Percentiles rank a stretch among this genome's conserved stretches.
phyloP scores from a whole-genome alignment of 768 basidiomycete species.

The Mrakia hoshinonis region DNA sequence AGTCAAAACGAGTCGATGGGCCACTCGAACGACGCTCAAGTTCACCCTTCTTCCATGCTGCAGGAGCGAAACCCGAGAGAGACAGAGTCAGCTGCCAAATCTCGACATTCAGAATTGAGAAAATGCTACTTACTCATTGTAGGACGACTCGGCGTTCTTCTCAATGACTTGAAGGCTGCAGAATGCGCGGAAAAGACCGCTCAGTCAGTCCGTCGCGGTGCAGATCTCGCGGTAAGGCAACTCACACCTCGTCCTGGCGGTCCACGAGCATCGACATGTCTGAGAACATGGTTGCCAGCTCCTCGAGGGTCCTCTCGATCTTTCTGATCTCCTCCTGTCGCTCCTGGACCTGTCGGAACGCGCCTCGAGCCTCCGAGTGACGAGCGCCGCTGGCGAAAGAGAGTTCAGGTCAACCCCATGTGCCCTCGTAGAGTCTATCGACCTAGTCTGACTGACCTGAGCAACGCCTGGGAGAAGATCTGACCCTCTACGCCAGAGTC shows the following conservation, averaged over 20 bases:
- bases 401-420: too few relatives aligned
- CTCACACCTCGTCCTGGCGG: constrained; percentile 11
- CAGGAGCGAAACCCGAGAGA: neutral
- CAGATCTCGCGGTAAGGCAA: too few relatives aligned
- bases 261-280: constrained; percentile 1
- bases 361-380: neutral
- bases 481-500: neutral
- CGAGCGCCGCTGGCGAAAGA: neutral
- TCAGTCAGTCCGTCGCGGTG: too few relatives aligned
- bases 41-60: constrained; percentile 1
- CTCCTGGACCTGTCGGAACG: constrained; percentile 1
- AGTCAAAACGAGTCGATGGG: too few relatives aligned
- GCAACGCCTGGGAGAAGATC: constrained; percentile 13
- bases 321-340: constrained; percentile 1
- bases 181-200: neutral
- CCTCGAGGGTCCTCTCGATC: constrained; percentile 4
- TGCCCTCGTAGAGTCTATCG: neutral
- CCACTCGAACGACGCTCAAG: neutral
- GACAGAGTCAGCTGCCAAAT: neutral
- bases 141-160: constrained; percentile 1
- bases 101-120: neutral
- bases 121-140: neutral
- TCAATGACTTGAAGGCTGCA: neutral
- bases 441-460: neutral
- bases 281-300: constrained; percentile 2